Evolutionary conservation across 352 stramenopile species (phyloP).

Genomic region (Lagenidium giganteum): DNA sequence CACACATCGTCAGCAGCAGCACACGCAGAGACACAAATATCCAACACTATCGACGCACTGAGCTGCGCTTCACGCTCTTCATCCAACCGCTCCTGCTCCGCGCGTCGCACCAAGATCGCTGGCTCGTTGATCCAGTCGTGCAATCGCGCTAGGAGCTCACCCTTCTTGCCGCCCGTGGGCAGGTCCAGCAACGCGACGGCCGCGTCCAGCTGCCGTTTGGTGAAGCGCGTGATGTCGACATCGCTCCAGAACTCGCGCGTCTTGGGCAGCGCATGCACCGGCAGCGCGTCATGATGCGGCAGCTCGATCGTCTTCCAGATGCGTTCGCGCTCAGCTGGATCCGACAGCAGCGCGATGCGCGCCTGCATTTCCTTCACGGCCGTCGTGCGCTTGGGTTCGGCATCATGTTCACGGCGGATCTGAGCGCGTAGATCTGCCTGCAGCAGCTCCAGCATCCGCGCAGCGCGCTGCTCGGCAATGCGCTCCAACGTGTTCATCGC

Average conservation of each 20-base stretch:
- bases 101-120: conserved; percentile 28
- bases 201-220: conserved; percentile 44
- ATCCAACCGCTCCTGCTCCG: conserved; percentile 27
- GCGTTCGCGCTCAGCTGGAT: conserved; percentile 37
- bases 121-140: conserved; percentile 72
- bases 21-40: background rate
- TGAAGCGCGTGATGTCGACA: conserved; percentile 47
- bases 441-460: conserved; percentile 44
- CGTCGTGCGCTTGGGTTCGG: conserved; percentile 16
- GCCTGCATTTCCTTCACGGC: conserved; percentile 33
- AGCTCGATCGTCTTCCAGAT: conserved; percentile 40
- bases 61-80: conserved; percentile 37
- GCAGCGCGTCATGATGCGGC: conserved; percentile 9
- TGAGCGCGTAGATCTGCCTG: conserved; percentile 59
- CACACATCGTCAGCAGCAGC: background rate
- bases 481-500: conserved; percentile 51
- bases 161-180: conserved; percentile 39
- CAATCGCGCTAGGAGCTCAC: conserved; percentile 53
- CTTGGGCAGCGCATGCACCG: conserved; percentile 57
- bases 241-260: conserved; percentile 48
- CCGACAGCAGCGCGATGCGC: conserved; percentile 36
- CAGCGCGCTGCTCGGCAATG: conserved; percentile 50
- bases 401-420: conserved; percentile 49
- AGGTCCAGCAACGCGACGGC: conserved; percentile 59
- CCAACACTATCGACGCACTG: conserved; percentile 13